A percentile compares a stretch with the other conserved stretches of the same genome.
phyloP scores from a whole-genome alignment of 2,329 filamentous ascomycete species.

The Fusarium poae region DNA sequence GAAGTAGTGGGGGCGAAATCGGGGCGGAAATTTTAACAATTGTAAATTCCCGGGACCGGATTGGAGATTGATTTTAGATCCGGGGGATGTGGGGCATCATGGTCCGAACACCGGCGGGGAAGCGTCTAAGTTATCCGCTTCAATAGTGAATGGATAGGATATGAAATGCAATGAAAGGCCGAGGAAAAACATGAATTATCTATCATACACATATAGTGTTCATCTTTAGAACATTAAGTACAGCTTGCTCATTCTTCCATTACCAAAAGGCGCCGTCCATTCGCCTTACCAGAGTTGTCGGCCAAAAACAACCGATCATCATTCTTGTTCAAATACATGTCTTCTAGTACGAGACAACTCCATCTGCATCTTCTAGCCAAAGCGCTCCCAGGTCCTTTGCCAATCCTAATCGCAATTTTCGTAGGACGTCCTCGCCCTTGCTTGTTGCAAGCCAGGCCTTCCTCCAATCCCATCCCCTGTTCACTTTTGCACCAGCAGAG shows the following conservation, averaged over 20 bases:
- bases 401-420: constrained; percentile 77
- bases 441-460: constrained; percentile 77
- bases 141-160: neutral
- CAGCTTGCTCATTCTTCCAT: constrained; percentile 33
- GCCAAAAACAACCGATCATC: constrained; percentile 29
- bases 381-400: constrained; percentile 79
- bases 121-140: neutral
- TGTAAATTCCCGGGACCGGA: constrained; percentile 54
- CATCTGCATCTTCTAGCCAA: constrained; percentile 77
- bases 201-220: neutral
- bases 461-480: constrained; percentile 83
- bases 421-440: constrained; percentile 77
- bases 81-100: constrained; percentile 45
- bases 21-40: constrained; percentile 51
- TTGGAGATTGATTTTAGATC: constrained; percentile 50
- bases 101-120: constrained; percentile 43
- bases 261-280: constrained; percentile 35
- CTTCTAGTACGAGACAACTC: constrained; percentile 58
- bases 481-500: constrained; percentile 64
- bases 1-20: constrained; percentile 49
- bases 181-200: constrained; percentile 1
- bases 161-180: neutral
- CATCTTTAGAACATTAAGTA: constrained; percentile 13
- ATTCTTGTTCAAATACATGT: constrained; percentile 36
- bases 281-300: constrained; percentile 21